Conservation (phyloP, 2,329 filamentous ascomycete genomes). For the Furcasterigmium sp. region DNA sequence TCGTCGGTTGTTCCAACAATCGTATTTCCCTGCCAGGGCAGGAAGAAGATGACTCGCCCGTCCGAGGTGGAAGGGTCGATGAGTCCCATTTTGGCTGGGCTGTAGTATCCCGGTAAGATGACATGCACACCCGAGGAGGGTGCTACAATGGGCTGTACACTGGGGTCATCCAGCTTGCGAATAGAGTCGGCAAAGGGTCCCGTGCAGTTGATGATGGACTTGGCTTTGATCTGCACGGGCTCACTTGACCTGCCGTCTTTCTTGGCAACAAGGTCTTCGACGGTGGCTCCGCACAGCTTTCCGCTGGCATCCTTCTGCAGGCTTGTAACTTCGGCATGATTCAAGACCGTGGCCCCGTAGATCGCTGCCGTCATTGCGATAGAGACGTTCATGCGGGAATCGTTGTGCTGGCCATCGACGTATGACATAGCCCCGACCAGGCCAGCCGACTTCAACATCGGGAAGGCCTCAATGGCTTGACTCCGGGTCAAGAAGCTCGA, state of each 20-base stretch:
- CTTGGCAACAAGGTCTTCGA: constrained; percentile 65
- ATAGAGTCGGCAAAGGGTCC: constrained; percentile 84
- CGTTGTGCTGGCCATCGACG: constrained; percentile 89
- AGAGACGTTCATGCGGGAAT: constrained; percentile 88
- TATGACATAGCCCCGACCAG: constrained; percentile 81
- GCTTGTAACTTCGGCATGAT: constrained; percentile 75
- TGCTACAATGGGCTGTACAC: constrained; percentile 71
- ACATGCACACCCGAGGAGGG: constrained; percentile 83
- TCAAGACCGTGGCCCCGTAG: constrained; percentile 77
- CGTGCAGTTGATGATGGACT: constrained; percentile 82
- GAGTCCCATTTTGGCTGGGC: constrained; percentile 78
- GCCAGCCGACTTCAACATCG: constrained; percentile 78
- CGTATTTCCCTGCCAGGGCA: constrained; percentile 89
- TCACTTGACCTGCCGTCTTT: constrained; percentile 56
- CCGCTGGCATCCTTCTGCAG: constrained; percentile 71
- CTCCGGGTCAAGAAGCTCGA: constrained; percentile 85
- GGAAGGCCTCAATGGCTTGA: constrained; percentile 81
- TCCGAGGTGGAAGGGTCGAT: constrained; percentile 85
- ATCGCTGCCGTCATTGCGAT: constrained; percentile 84
- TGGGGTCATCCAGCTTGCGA: constrained; percentile 75
- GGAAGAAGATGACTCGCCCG: constrained; percentile 86
- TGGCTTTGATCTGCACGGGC: constrained; percentile 69
- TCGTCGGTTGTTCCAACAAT: constrained; percentile 86
- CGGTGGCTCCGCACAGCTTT: constrained; percentile 65
- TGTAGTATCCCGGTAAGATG: constrained; percentile 82